Conservation (phyloP, 2,329 filamentous ascomycete genomes). For the Alternaria viburni region DNA sequence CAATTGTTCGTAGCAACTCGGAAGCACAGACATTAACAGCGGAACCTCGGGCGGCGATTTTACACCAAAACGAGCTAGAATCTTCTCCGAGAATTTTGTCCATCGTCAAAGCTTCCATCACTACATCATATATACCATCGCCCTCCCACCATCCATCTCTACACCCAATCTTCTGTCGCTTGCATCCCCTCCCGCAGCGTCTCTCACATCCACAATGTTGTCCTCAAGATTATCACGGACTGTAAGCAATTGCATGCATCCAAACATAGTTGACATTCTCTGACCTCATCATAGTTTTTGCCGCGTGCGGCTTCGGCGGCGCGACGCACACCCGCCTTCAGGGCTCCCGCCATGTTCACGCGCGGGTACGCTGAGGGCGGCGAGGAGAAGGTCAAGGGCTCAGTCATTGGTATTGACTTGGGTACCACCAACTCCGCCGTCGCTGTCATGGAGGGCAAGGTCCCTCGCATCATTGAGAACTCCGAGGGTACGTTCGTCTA, state of each 20-base stretch:
- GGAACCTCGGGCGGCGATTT: slow-evolving; percentile 24
- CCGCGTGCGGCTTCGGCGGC: slow-evolving; percentile 75
- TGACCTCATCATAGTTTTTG: slow-evolving; percentile 57
- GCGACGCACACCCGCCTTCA: slow-evolving; percentile 68
- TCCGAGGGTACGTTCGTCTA: slow-evolving; percentile 72
- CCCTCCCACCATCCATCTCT: slow-evolving; percentile 24
- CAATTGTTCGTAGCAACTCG: slow-evolving; percentile 1
- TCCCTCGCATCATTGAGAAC: slow-evolving; percentile 96
- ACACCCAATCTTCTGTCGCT: slow-evolving; percentile 33
- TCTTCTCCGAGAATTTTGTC: slow-evolving; percentile 37
- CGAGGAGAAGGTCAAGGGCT: slow-evolving; percentile 85
- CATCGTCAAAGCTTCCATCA: slow-evolving; percentile 36
- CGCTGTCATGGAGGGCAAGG: slow-evolving; percentile 96
- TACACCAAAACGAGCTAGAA: slow-evolving; percentile 30
- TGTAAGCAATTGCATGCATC: slow-evolving; percentile 35
- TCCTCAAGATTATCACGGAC: slow-evolving; percentile 52
- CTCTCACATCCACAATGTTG: slow-evolving; percentile 45
- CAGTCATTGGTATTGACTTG: slow-evolving; percentile 97
- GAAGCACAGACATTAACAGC: slow-evolving; percentile 24
- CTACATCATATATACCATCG: slow-evolving; percentile 36
- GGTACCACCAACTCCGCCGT: slow-evolving; percentile 98
- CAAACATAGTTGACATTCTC: slow-evolving; percentile 7
- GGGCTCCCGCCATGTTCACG: slow-evolving; percentile 73
- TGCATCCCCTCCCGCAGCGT: slow-evolving; percentile 40
- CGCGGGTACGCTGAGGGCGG: slow-evolving; percentile 74